Evolutionary conservation across 495 filamentous ascomycete genomes (phyloP), one percentile per base, ranked within the genome.

Genomic region (Tuber melanosporum): DNA sequence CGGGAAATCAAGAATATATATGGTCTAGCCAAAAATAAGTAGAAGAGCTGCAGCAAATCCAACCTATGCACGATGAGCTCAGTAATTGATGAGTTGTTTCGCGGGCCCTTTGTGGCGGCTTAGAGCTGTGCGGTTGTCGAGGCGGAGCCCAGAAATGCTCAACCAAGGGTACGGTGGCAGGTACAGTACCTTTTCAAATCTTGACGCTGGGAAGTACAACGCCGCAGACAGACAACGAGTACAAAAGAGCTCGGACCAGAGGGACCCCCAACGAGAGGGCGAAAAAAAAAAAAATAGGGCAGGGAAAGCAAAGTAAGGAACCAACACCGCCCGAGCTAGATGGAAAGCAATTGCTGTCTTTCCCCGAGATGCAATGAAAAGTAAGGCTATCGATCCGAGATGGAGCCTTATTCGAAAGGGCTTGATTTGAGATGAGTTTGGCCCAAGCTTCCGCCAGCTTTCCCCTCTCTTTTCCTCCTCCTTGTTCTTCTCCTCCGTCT

Each of bases 31-130:
- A 66, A 66, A 66, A 66, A 66, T 66, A 66, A 66, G 57, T 66
- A 36, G 14, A 66, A 66, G 26, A 32, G 26, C 19, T 66, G 57
- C 57, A 66, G 57, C 26, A 66, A 66, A 66, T 52, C 77, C 70
- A 42, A 49, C 72, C 73, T 76, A 80, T 80, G 78, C 78, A 80
- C 78, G 78, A 80, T 80, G 78, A 80, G 78, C 78, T 80, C 78
- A 80, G 76, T 66, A 66, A 66, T 66, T 72, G 78, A 80, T 80
- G 77, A 80, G 78, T 62, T 80, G 78, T 71, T 80, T 79, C 71
- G 69, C 70, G 45, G 70, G 57, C 75, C 77, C 73, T 80, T 74
- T 76, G 74, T 80, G 78, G 78, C 78, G 78, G 78, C 78, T 80
- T 80, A 80, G 78, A 80, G 47, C 74, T 43, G 12, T 66, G 14